These are phyloP conservation scores for Ensete ventricosum DNA, from an alignment of 176 grass and related monocot species.

Conservation along the genomic window DNA sequence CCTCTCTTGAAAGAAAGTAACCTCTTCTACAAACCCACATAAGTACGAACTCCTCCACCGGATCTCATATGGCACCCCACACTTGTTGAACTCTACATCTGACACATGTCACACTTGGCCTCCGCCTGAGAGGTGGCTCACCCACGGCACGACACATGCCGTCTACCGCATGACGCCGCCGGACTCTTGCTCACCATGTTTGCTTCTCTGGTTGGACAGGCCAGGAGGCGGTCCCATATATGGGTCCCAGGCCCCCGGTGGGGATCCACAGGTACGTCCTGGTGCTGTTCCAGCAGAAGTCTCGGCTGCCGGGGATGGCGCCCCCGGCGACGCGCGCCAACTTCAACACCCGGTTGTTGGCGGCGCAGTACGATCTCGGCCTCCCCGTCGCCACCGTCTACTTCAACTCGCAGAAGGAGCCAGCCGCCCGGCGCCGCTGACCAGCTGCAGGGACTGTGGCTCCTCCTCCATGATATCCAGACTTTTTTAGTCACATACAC, in stretches of 20 bases:
- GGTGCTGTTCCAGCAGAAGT: slow-evolving; percentile 65
- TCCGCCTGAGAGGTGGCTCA: background rate
- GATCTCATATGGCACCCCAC: background rate
- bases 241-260: slow-evolving; percentile 41
- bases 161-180: no score
- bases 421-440: slow-evolving; percentile 38
- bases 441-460: background rate
- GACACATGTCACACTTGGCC: background rate
- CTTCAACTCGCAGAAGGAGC: slow-evolving; percentile 91
- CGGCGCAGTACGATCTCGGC: slow-evolving; percentile 43
- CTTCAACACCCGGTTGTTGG: slow-evolving; percentile 67
- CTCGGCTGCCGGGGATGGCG: slow-evolving; percentile 12
- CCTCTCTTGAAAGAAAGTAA: no score
- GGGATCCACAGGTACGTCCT: slow-evolving; percentile 84
- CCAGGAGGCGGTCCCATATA: slow-evolving; percentile 51
- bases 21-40: no score
- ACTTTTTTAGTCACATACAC: no score
- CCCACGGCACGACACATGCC: background rate
- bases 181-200: background rate
- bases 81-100: background rate
- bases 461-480: no score
- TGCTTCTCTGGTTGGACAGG: slow-evolving; percentile 28
- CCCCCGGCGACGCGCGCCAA: slow-evolving; percentile 13
- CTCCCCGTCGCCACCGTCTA: slow-evolving; percentile 55
- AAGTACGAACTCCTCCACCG: background rate